Conservation (phyloP, 2,329 filamentous ascomycete species). For the Diplocarpon rosae region DNA sequence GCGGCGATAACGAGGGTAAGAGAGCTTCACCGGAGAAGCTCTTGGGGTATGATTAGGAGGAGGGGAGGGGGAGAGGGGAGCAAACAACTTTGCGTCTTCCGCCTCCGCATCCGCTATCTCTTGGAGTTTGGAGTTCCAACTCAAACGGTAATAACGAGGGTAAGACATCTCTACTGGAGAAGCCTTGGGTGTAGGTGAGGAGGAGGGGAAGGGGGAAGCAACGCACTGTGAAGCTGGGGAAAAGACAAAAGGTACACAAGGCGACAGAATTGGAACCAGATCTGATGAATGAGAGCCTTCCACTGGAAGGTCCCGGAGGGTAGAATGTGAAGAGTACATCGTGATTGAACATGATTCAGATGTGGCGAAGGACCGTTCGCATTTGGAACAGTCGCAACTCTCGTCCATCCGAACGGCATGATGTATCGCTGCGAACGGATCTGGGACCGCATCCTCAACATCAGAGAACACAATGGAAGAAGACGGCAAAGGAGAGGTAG, state of each 20-base stretch:
- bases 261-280: slow-evolving; percentile 1
- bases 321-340: neutral
- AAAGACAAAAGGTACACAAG: neutral
- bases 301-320: neutral
- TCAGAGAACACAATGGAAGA: neutral
- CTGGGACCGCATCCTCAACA: neutral
- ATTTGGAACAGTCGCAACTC: neutral
- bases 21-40: too few species aligned
- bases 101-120: too few species aligned
- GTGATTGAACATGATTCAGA: neutral
- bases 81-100: too few species aligned
- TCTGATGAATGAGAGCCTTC: slow-evolving; percentile 1
- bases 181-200: neutral
- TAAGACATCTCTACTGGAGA: neutral
- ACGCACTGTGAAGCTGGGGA: neutral
- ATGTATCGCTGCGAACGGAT: neutral
- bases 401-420: neutral
- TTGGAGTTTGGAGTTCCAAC: too few species aligned
- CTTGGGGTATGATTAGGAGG: too few species aligned
- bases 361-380: neutral
- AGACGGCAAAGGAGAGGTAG: neutral
- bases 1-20: too few species aligned
- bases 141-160: too few species aligned
- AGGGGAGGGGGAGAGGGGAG: too few species aligned
- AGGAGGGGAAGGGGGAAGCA: neutral